Conservation (phyloP, 176 grass and related monocot species). For the Tuctoria greenei region DNA sequence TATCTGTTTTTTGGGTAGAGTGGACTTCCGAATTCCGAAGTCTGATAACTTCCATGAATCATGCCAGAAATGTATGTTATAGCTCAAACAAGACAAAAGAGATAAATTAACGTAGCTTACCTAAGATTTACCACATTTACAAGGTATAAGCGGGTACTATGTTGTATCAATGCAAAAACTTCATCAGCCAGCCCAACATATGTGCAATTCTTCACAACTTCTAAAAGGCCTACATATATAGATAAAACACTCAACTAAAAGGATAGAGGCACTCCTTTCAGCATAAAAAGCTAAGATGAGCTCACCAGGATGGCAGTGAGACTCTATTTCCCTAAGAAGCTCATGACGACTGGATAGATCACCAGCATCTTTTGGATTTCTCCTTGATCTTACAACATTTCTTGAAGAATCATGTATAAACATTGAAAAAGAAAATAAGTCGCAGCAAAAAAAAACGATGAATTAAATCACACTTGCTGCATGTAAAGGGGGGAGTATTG, state of each 20-base stretch:
- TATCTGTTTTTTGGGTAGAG: conserved; percentile 3
- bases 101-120: conserved; percentile 32
- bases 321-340: conserved; percentile 71
- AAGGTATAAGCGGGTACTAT: conserved; percentile 82
- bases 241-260: conserved; percentile 34
- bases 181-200: conserved; percentile 93
- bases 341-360: conserved; percentile 81
- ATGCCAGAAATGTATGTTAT: conserved; percentile 8
- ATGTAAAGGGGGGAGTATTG: not conserved
- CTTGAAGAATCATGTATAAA: conserved; percentile 39
- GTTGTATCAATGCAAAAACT: conserved; percentile 76
- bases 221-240: conserved; percentile 65
- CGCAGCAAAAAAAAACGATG: conserved; percentile 23
- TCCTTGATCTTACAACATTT: conserved; percentile 84
- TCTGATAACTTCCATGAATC: not conserved
- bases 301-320: conserved; percentile 69
- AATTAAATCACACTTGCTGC: not conserved
- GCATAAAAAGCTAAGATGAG: conserved; percentile 34
- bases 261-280: conserved; percentile 23
- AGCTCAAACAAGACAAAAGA: not conserved
- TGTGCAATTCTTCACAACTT: conserved; percentile 87
- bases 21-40: not conserved
- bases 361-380: conserved; percentile 71
- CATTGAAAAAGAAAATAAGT: conserved; percentile 23
- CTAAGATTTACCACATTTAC: conserved; percentile 86